Conservation (phyloP, 768 basidiomycete genomes). For the Russula earlei region DNA sequence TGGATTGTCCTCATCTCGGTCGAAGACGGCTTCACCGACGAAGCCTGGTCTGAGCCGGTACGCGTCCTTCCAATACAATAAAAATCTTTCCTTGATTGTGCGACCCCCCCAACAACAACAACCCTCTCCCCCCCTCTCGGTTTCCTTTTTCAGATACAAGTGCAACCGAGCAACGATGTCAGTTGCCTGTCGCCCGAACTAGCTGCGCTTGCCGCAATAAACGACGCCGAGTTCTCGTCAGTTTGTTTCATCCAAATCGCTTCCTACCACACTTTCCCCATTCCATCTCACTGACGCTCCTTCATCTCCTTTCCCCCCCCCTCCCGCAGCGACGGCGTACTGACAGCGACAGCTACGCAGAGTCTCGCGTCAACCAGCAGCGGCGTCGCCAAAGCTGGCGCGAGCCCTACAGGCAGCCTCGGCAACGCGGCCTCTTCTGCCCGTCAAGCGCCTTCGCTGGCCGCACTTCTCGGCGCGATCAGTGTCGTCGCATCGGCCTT, state of each 20-base stretch:
- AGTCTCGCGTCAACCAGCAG: too few species aligned
- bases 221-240: too few species aligned
- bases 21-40: conserved; percentile 41
- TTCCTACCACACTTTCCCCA: not conserved
- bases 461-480: conserved; percentile 3
- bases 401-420: not conserved
- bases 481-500: not conserved
- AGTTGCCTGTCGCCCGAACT: conserved; percentile 29
- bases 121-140: too few species aligned
- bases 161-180: conserved; percentile 29
- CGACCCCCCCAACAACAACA: too few species aligned
- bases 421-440: not conserved
- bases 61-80: not conserved
- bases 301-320: too few species aligned
- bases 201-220: not conserved
- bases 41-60: conserved; percentile 42
- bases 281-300: not conserved
- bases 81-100: too few species aligned
- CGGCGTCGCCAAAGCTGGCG: not conserved
- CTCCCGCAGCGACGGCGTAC: too few species aligned
- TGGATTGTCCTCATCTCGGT: conserved; percentile 43
- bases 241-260: too few species aligned
- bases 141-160: conserved; percentile 26
- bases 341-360: not conserved
- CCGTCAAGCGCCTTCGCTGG: not conserved